phyloP scores from a whole-genome alignment of 2,329 filamentous ascomycete genomes.

The Aureobasidium mangrovei region DNA sequence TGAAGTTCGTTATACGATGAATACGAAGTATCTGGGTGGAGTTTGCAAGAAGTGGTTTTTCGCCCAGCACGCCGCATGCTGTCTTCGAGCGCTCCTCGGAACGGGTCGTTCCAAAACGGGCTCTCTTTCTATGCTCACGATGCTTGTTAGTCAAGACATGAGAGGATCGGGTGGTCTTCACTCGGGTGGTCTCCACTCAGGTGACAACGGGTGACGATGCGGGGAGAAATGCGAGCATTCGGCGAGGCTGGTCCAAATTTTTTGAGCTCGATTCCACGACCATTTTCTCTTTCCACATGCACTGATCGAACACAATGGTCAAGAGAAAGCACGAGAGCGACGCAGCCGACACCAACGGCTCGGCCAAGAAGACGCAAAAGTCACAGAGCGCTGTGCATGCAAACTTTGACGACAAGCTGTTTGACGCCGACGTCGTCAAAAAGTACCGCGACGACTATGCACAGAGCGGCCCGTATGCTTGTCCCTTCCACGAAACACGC shows the following conservation, averaged over 20 bases:
- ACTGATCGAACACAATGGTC: slow-evolving; percentile 17
- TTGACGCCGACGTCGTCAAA: slow-evolving; percentile 50
- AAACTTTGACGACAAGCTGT: slow-evolving; percentile 58
- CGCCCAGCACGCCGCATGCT: too few relatives aligned
- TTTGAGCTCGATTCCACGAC: too few relatives aligned
- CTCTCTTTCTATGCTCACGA: too few relatives aligned
- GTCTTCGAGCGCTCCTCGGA: too few relatives aligned
- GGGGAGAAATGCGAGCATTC: too few relatives aligned
- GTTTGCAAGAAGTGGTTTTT: too few relatives aligned
- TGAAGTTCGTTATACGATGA: too few relatives aligned
- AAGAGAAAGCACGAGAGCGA: slow-evolving; percentile 34
- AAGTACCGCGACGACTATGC: slow-evolving; percentile 56
- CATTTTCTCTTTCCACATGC: neutral
- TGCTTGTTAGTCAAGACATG: too few relatives aligned
- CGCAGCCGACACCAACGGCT: slow-evolving; percentile 23
- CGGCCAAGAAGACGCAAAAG: slow-evolving; percentile 28
- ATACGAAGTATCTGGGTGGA: too few relatives aligned
- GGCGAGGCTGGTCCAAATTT: too few relatives aligned
- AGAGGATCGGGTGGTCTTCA: too few relatives aligned
- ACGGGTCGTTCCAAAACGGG: too few relatives aligned
- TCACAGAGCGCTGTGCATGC: slow-evolving; percentile 33
- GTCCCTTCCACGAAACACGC: neutral
- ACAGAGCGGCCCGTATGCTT: slow-evolving; percentile 45
- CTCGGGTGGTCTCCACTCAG: neutral
- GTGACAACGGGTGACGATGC: neutral